Evolutionary conservation across 108 stramenopile species (phyloP).

Genomic region (Ochromonas danica): DNA sequence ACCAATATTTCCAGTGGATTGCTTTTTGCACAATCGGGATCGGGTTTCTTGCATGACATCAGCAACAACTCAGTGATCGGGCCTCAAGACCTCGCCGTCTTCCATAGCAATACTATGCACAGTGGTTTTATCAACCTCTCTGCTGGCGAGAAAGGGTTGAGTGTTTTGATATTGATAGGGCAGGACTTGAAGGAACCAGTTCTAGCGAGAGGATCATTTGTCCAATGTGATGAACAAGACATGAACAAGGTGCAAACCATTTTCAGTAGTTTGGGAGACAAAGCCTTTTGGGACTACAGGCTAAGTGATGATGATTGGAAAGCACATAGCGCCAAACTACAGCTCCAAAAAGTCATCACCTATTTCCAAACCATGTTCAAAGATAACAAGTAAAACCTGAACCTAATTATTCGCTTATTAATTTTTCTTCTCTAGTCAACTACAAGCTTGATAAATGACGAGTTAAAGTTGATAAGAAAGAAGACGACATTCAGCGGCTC

Average conservation of each 20-base stretch:
- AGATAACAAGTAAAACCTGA: no score
- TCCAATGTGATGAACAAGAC: neutral
- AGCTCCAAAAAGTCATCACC: neutral
- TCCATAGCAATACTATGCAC: neutral
- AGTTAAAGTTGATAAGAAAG: no score
- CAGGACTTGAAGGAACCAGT: neutral
- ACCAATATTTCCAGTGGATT: neutral
- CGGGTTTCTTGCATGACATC: neutral
- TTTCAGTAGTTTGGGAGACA: neutral
- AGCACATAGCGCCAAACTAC: neutral
- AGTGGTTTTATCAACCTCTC: neutral
- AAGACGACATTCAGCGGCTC: slow-evolving; percentile 81
- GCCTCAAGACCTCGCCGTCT: neutral
- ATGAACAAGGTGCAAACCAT: neutral
- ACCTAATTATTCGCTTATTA: no score
- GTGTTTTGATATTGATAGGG: neutral
- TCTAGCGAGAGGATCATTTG: neutral
- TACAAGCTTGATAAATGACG: no score
- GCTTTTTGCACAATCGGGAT: neutral
- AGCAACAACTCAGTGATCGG: neutral
- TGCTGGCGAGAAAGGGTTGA: neutral
- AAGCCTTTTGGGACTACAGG: neutral
- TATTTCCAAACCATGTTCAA: no score
- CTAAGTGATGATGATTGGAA: neutral
- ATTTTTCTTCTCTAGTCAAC: no score